Base-by-base conservation (phyloP, 331 rosid species). In the Phaseolus coccineus region DNA sequence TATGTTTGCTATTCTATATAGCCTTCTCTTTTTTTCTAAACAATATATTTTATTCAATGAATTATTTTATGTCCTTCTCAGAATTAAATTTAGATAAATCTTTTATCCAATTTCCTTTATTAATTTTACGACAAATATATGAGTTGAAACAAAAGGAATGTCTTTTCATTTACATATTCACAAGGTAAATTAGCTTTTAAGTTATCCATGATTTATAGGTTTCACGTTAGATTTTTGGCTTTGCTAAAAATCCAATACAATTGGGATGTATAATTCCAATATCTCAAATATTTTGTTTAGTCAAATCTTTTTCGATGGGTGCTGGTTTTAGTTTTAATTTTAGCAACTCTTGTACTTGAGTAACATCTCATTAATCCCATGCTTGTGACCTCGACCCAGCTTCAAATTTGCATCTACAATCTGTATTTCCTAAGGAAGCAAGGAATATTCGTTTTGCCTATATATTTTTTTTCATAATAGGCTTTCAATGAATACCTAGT, bases 331-430 rank as follows among this genome's bases (percentile, higher is more conserved):
- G 12, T 37, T 37, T 31, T 63, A 63, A 33, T 63, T 44, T 7
- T 3, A 33, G 24, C 30, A 64, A 37, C 30, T 64, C 16, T 4
- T 37, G 13, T 64, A n/a, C 44, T 64, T n/a, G 30, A 64, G 70
- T 8, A 64, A 64, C 70, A 37, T 15, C 70, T 64, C 30, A n/a
- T n/a, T 3, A 37, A 65, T 37, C n/a, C 31, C 14, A n/a, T 14
- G 19, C 27, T 39, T 19, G 31, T 8, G 30, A 37, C 70, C 48
- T 33, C 70, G 3, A 35, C 30, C 30, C 70, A 37, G 28, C 30
- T n/a, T 64, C 8, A 64, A 14, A 30, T 42, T 80, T 55, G 77
- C 63, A 39, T 80, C 55, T 61, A 70, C 25, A 42, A 65, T 73
- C 44, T 30, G 42, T 8, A 74, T 65, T 31, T 39, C 10, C 46